Percentiles rank a stretch among this genome's conserved stretches.
phyloP scores from a whole-genome alignment of 2,329 filamentous ascomycete genomes.

The Ilyonectria destructans region DNA sequence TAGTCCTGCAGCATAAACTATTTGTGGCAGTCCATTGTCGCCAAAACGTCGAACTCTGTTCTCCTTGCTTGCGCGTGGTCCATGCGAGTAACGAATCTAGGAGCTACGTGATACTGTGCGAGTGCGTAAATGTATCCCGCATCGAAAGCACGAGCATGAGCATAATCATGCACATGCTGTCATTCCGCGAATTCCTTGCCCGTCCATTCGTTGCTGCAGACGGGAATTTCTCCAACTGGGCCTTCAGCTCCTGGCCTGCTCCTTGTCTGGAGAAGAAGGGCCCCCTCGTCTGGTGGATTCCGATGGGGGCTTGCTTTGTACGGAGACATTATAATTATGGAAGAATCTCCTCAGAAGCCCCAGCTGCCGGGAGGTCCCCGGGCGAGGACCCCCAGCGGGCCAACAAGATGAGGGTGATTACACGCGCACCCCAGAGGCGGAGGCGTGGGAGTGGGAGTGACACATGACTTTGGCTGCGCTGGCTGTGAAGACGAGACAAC shows the following conservation, averaged over 20 bases:
- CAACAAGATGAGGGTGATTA: constrained; percentile 1
- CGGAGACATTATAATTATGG: too few relatives aligned
- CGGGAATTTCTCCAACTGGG: background rate
- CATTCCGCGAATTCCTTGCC: background rate
- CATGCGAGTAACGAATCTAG: background rate
- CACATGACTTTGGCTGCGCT: background rate
- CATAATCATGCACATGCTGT: background rate
- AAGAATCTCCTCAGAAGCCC: too few relatives aligned
- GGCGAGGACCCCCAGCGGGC: background rate
- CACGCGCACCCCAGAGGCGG: background rate
- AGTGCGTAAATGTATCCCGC: background rate
- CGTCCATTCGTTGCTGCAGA: background rate
- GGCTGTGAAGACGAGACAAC: background rate
- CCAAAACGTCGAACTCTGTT: background rate
- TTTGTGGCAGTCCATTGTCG: background rate
- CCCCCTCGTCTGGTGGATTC: background rate
- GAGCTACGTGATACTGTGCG: too few relatives aligned
- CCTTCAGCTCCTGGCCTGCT: background rate
- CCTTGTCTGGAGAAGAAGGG: background rate
- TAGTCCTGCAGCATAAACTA: background rate
- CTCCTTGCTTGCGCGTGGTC: background rate
- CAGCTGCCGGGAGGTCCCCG: background rate
- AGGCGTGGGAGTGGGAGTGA: background rate
- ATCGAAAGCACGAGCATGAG: background rate
- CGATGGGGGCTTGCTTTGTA: background rate